Evolutionary conservation across 169 alveolate genomes (phyloP), one percentile per base, ranked within the genome.

Genomic region (Plasmodium gaboni): DNA sequence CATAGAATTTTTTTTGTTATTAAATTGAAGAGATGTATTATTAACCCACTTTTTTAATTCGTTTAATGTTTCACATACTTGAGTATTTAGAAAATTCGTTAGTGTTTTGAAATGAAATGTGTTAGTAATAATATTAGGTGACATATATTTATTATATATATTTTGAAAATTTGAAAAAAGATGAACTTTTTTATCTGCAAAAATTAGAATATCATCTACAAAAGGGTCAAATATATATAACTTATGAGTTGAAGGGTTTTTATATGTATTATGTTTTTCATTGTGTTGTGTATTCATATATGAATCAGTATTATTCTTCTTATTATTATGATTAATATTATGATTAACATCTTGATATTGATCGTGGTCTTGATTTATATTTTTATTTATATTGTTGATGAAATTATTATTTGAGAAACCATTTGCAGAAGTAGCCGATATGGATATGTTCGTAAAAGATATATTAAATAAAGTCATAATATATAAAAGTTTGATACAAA

Each of bases 151-250:
- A 32, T 8, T 32, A 15, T 17, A 6, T 38, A 17, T 46, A 19
- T 63, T 38, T 13, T 59, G 73, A 26, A 38, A 28, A 5, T 17
- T 22, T 15, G 74, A 15, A 53, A 61, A 74, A 12, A 51, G 42
- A 17, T 19, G 61, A 1, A 17, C 28, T 53, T 46, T 74, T 68
- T 74, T 74, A 10, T 74, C 76, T 15, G 88, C 88, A 53, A 28
- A 74, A 17, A 74, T 65, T 15, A 74, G 74, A n/a, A 74, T 22
- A 53, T 74, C 88, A 5, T 74, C 88, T 9, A 74, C 88, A 22
- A 19, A 63, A 2, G 88, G 88, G 22, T 74, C 88, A 44, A 63
- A 74, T 28, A 74, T 38, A 13, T 74, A 74, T 3, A 12, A 22
- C 44, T 74, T 74, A 5, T 73, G 71, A 4, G 13, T 15, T 51